A percentile compares a stretch with the other conserved stretches of the same genome.
These are phyloP conservation scores for Ricinus communis DNA, from an alignment of 345 rosid genomes.

Conservation along the genomic window DNA sequence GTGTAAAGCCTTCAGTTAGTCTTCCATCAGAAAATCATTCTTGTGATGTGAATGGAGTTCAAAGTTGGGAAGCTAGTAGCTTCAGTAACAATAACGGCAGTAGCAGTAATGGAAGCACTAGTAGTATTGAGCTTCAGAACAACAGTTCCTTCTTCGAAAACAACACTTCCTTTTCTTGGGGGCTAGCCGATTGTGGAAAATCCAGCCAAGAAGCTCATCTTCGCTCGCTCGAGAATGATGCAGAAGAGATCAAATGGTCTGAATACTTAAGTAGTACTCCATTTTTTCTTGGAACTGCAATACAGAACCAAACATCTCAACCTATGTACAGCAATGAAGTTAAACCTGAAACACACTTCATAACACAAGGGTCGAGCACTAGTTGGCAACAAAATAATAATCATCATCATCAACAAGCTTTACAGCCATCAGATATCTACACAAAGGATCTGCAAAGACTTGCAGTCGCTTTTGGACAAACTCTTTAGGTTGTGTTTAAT, in stretches of 20 bases:
- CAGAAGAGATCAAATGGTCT: conserved; percentile 52
- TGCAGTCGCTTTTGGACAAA: conserved; percentile 43
- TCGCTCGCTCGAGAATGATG: conserved; percentile 22
- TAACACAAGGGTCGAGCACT: conserved; percentile 20
- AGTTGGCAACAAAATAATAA: conserved; percentile 27
- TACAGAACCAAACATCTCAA: conserved; percentile 37
- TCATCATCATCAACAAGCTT: conserved; percentile 25
- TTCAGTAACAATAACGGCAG: conserved; percentile 28
- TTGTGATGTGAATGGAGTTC: conserved; percentile 24
- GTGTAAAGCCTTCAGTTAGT: conserved; percentile 59
- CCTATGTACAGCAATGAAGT: conserved; percentile 28
- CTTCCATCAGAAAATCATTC: conserved; percentile 48
- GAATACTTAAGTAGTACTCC: conserved; percentile 46
- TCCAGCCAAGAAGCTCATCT: conserved; percentile 23
- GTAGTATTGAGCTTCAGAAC: conserved; percentile 46
- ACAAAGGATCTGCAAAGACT: conserved; percentile 39
- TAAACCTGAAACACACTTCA: conserved; percentile 34
- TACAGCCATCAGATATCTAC: conserved; percentile 37
- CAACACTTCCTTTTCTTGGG: conserved; percentile 38
- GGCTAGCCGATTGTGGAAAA: conserved; percentile 30
- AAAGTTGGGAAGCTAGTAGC: conserved; percentile 33
- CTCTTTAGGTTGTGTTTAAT: conserved; percentile 21
- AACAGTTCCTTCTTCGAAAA: conserved; percentile 36
- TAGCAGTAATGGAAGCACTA: conserved; percentile 35
- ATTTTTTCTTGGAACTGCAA: conserved; percentile 29